These are phyloP conservation scores for Cyberlindnera mrakii DNA, from an alignment of 805 yeast genomes.

Conservation along the genomic window DNA sequence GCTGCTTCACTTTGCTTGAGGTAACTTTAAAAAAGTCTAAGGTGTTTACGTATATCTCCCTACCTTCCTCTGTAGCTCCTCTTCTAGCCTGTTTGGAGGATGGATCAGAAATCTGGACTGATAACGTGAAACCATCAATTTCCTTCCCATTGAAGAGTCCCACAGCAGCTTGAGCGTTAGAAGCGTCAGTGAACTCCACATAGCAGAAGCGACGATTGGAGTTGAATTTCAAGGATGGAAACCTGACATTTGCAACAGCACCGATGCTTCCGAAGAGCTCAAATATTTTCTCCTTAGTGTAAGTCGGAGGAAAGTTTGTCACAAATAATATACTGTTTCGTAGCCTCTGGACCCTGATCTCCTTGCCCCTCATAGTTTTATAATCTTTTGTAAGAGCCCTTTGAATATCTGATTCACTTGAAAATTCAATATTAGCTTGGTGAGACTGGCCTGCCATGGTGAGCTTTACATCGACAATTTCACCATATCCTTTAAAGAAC, in stretches of 20 bases:
- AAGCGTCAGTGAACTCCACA: slow-evolving; percentile 43
- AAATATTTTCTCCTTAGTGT: slow-evolving; percentile 32
- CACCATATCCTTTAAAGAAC: slow-evolving; percentile 60
- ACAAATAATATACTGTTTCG: slow-evolving; percentile 58
- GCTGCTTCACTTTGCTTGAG: slow-evolving; percentile 30
- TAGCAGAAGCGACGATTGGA: slow-evolving; percentile 67
- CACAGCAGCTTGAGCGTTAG: slow-evolving; percentile 41
- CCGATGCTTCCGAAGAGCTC: slow-evolving; percentile 37
- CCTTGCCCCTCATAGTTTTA: slow-evolving; percentile 38
- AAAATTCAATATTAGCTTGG: slow-evolving; percentile 56
- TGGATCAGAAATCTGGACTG: slow-evolving; percentile 62
- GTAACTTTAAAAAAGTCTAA: slow-evolving; percentile 40
- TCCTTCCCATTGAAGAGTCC: slow-evolving; percentile 32
- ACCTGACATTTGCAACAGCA: slow-evolving; percentile 42
- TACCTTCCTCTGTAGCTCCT: slow-evolving; percentile 44
- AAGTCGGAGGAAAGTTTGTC: slow-evolving; percentile 64
- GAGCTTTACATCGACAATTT: slow-evolving; percentile 31
- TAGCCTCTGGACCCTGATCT: slow-evolving; percentile 40
- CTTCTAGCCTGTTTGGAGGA: slow-evolving; percentile 32
- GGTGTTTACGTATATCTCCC: slow-evolving; percentile 52
- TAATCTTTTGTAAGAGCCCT: slow-evolving; percentile 56
- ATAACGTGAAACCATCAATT: slow-evolving; percentile 35
- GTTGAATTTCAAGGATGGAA: slow-evolving; percentile 56
- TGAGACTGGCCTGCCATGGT: slow-evolving; percentile 12
- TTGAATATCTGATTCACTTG: slow-evolving; percentile 38